Evolutionary conservation across 192 early-diverging fungal species (phyloP), one percentile per base, ranked within the genome.

Genomic region (Lobosporangium transversale): DNA sequence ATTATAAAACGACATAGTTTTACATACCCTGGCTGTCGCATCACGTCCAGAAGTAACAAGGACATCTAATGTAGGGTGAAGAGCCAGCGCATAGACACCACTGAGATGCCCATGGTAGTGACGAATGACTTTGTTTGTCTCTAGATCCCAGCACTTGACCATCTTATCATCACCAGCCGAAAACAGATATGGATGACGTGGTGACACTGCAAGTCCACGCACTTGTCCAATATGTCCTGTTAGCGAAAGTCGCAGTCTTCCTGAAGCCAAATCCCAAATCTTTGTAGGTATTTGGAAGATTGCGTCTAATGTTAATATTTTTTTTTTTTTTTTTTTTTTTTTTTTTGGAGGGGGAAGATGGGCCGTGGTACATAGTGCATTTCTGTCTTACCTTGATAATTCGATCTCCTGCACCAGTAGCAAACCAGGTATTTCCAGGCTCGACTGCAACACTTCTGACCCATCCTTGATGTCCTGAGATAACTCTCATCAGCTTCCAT

Each of bases 141-240:
- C 98, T 44, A 99, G 78, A 83, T 99, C 98, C 98, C 98, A 99
- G 81, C 97, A 99, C 76, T 97, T 98, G 58, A 99, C 92, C 89
- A 93, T 91, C 73, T 99, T 99, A 83, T 99, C 98, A 78, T 99
- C 98, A 49, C 96, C 98, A 61, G 88, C 89, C 2, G 96, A 98
- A 66, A 99, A 99, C 47, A 99, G 70, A 65, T 99, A 99, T 11
- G 98, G 98, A 62, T 99, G 98, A 5, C 98, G 89, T 5, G 91
- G 79, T 9, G 97, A 98, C 0, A 99, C 93, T 1, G 93, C 95
- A 35, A 99, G 84, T 5, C 97, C 97, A 36, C 97, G 92, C 4
- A 99, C 95, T 14, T 94, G 89, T 24, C 94, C 91, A 66, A 99
- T 96, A 79, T 99, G 98, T 18, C 97, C 97, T 6, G 98, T 99